Evolutionary conservation across 2,329 filamentous ascomycete genomes (phyloP).

Genomic region (Aspergillus amoenus): DNA sequence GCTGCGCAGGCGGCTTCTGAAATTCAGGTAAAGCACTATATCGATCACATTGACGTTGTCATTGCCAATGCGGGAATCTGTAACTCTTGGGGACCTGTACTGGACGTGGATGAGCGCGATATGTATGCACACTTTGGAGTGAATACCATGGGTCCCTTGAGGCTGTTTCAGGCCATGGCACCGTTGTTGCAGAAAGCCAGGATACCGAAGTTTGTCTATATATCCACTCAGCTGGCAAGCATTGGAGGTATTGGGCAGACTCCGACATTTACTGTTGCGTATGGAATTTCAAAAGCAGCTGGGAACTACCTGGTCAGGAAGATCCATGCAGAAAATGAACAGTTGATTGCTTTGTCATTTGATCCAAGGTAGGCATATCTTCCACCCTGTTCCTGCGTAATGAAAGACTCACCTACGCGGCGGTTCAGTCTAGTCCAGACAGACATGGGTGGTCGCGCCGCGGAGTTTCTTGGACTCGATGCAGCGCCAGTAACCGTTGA

Average conservation of each 20-base stretch:
- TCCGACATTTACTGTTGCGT: constrained; percentile 18
- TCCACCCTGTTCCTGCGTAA: no score
- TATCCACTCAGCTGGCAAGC: constrained; percentile 39
- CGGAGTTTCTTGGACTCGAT: no score
- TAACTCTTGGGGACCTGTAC: constrained; percentile 30
- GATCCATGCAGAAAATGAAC: constrained; percentile 22
- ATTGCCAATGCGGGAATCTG: constrained; percentile 50
- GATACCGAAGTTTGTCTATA: constrained; percentile 33
- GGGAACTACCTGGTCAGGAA: constrained; percentile 22
- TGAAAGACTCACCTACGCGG: no score
- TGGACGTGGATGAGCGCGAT: constrained; percentile 36
- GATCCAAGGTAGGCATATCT: constrained; percentile 31
- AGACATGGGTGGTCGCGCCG: no score
- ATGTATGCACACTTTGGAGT: constrained; percentile 41
- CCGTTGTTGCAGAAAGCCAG: constrained; percentile 31
- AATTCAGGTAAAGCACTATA: constrained; percentile 6
- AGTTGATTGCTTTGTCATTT: constrained; percentile 25
- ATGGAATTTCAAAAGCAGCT: constrained; percentile 25
- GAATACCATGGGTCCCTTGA: constrained; percentile 39
- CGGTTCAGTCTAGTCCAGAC: no score
- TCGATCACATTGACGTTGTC: constrained; percentile 13
- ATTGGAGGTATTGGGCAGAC: constrained; percentile 29
- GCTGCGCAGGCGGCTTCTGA: background rate
- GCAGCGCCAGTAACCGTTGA: no score
- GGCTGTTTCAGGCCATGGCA: constrained; percentile 36